These are phyloP conservation scores for Chlorella sp. DNA, from an alignment of 139 green algal species.

Conservation along the genomic window DNA sequence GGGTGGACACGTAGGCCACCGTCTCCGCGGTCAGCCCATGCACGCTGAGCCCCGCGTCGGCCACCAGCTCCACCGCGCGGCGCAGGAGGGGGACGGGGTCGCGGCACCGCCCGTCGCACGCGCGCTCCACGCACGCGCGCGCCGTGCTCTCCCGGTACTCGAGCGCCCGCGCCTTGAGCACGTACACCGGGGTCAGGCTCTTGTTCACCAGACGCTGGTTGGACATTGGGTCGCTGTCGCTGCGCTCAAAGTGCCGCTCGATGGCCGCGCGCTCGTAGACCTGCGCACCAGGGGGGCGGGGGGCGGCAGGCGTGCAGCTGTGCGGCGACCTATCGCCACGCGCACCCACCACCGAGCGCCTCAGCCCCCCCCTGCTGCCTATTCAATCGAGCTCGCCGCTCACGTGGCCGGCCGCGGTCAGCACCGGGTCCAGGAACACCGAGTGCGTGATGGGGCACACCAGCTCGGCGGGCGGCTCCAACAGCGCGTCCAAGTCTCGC, in stretches of 20 bases:
- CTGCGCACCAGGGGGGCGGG: not conserved
- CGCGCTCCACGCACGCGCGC: conserved; percentile 37
- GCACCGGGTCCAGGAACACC: conserved; percentile 55
- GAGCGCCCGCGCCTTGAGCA: conserved; percentile 47
- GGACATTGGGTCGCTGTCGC: conserved; percentile 48
- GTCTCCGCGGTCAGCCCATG: conserved; percentile 47
- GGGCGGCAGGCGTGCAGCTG: not conserved
- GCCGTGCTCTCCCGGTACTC: conserved; percentile 52
- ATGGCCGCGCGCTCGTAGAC: conserved; percentile 61
- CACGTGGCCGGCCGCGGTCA: conserved; percentile 47
- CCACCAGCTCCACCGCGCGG: conserved; percentile 51
- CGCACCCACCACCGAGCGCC: not conserved
- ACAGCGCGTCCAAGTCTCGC: conserved; percentile 4
- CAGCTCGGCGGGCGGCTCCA: conserved; percentile 42
- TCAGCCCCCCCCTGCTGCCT: not conserved
- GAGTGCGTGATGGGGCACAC: conserved; percentile 54
- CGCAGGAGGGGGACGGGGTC: conserved; percentile 53
- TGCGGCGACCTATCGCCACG: not conserved
- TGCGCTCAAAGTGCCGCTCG: conserved; percentile 19
- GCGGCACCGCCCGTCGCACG: conserved; percentile 26
- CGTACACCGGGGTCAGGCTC: conserved; percentile 50
- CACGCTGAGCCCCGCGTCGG: conserved; percentile 3
- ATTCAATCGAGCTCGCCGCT: not conserved
- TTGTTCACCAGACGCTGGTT: conserved; percentile 42
- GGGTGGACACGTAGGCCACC: conserved; percentile 39